Evolutionary conservation across 495 filamentous ascomycete species (phyloP).

Genomic region (Usnea hakonensis): DNA sequence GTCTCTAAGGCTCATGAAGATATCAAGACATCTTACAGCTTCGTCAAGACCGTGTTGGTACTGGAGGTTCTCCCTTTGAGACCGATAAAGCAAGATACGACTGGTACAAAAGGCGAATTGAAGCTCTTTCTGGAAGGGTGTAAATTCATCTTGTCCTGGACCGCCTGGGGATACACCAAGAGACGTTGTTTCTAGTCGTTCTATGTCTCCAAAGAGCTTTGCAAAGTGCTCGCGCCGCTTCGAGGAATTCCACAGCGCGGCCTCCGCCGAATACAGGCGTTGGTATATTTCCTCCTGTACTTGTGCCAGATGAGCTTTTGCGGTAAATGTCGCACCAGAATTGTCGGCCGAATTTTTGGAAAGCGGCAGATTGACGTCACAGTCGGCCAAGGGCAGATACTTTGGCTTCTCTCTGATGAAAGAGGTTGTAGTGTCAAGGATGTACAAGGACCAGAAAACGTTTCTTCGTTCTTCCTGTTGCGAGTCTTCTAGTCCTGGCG

Average conservation of each 20-base stretch:
- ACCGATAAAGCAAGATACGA: not conserved
- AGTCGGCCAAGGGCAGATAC: not conserved
- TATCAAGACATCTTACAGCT: not conserved
- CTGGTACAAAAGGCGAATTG: not conserved
- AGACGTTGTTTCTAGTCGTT: not conserved
- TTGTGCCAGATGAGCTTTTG: not conserved
- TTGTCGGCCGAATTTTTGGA: not conserved
- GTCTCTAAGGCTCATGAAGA: not conserved
- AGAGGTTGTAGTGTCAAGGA: not conserved
- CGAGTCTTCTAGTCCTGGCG: not conserved
- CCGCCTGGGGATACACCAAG: not conserved
- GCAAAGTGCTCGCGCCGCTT: not conserved
- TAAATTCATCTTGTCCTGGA: not conserved
- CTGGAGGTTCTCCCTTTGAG: not conserved
- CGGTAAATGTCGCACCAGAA: not conserved
- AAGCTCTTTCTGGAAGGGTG: not conserved
- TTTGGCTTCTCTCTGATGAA: slow-evolving; percentile 2
- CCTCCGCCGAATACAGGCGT: not conserved
- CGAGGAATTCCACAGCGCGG: not conserved
- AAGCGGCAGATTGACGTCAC: not conserved
- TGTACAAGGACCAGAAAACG: not conserved
- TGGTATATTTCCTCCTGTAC: not conserved
- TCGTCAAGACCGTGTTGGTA: not conserved
- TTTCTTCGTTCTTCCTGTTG: not conserved
- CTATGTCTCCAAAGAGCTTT: not conserved